A percentile compares a stretch with the other conserved stretches of the same genome.
Conservation (phyloP, 83 land plant genomes). For the Thuja plicata region DNA sequence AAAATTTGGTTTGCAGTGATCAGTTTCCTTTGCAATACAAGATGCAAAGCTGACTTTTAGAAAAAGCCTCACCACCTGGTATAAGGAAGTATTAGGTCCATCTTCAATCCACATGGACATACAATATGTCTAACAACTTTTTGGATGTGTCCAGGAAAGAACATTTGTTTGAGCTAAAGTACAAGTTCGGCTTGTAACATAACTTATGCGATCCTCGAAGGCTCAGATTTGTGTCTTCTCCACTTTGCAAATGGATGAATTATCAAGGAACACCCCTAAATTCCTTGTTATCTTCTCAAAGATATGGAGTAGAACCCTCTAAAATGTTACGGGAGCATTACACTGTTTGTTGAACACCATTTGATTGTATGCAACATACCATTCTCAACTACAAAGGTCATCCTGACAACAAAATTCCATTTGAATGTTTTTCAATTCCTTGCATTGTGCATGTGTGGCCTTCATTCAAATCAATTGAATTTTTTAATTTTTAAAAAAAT, state of each 20-base stretch:
- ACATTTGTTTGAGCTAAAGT: not conserved
- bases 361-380: not conserved
- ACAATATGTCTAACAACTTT: not conserved
- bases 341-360: not conserved
- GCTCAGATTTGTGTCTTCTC: not conserved
- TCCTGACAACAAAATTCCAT: no score
- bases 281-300: not conserved
- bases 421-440: no score
- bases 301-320: not conserved
- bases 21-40: no score
- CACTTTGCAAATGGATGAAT: not conserved
- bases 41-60: not conserved
- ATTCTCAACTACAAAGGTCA: not conserved
- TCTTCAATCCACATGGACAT: not conserved
- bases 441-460: no score
- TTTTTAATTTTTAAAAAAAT: no score
- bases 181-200: not conserved
- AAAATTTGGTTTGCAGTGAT: not conserved
- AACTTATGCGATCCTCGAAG: not conserved
- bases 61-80: not conserved
- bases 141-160: not conserved
- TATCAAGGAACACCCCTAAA: not conserved
- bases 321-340: not conserved
- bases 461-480: no score
- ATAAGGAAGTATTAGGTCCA: not conserved